Evolutionary conservation across 495 filamentous ascomycete genomes (phyloP).

Genomic region (Talaromyces liani): DNA sequence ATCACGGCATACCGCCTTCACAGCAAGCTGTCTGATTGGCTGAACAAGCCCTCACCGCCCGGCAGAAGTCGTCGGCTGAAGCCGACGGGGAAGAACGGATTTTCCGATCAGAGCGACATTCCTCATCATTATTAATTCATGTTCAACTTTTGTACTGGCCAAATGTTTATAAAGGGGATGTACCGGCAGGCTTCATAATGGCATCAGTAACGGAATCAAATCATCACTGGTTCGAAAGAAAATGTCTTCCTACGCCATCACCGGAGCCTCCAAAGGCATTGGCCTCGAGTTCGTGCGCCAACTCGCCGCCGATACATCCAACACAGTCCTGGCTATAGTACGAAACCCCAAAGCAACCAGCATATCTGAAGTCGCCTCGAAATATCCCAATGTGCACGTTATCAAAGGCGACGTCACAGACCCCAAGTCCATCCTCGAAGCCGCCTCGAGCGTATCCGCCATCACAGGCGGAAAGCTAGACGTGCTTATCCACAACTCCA

Average conservation of each 20-base stretch:
- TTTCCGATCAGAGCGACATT: conserved; percentile 13
- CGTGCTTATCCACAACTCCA: conserved; percentile 40
- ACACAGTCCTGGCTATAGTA: conserved; percentile 43
- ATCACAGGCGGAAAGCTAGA: conserved; percentile 37
- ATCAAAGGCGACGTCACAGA: conserved; percentile 37
- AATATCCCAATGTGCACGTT: conserved; percentile 33
- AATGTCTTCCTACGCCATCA: conserved; percentile 49
- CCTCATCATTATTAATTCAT: background rate
- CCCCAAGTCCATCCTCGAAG: conserved; percentile 32
- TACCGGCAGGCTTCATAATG: background rate
- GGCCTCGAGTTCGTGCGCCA: conserved; percentile 49
- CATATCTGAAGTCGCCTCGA: conserved; percentile 19
- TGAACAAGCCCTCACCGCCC: too few relatives aligned
- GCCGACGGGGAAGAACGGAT: conserved; percentile 9
- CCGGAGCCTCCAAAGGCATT: conserved; percentile 48
- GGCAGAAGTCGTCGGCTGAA: background rate
- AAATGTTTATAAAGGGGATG: conserved; percentile 3
- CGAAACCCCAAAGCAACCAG: conserved; percentile 29
- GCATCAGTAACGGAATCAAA: conserved; percentile 1
- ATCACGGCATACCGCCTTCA: too few relatives aligned
- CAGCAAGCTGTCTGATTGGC: too few relatives aligned
- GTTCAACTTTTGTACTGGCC: background rate
- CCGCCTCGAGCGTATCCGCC: conserved; percentile 26
- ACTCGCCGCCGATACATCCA: conserved; percentile 30
- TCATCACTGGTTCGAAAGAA: conserved; percentile 9